Evolutionary conservation across 2,329 filamentous ascomycete species (phyloP).

Genomic region (Fonsecaea monophora): DNA sequence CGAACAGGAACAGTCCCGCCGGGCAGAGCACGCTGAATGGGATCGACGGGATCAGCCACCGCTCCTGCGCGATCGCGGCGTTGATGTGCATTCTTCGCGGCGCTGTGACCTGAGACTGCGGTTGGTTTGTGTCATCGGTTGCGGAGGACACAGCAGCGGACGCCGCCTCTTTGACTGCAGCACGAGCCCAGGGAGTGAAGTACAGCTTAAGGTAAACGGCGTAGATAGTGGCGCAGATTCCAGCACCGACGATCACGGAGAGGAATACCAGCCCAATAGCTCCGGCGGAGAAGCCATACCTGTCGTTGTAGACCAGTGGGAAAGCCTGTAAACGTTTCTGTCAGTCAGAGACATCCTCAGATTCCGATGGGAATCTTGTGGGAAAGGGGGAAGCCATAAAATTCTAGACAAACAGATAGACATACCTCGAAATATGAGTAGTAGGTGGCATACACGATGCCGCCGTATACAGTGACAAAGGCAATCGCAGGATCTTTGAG

Average conservation of each 20-base stretch:
- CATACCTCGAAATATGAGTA: constrained; percentile 19
- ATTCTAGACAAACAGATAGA: background rate
- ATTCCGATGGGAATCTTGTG: background rate
- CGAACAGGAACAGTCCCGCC: constrained; percentile 13
- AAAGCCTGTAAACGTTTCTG: background rate
- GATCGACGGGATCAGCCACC: constrained; percentile 12
- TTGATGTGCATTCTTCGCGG: constrained; percentile 7
- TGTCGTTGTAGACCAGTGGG: constrained; percentile 11
- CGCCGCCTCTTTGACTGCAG: background rate
- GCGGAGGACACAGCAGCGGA: background rate
- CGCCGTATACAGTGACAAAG: constrained; percentile 12
- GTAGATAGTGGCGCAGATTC: constrained; percentile 2
- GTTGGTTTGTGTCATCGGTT: background rate
- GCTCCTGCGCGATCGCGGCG: constrained; percentile 12
- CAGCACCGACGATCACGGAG: background rate
- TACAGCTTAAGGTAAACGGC: constrained; percentile 5
- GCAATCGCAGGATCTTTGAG: constrained; percentile 15
- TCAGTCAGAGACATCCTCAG: background rate
- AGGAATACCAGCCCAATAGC: constrained; percentile 16
- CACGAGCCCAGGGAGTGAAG: constrained; percentile 11
- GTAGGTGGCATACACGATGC: constrained; percentile 16
- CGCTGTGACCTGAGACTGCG: background rate
- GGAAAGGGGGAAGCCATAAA: background rate
- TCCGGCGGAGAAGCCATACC: constrained; percentile 9
- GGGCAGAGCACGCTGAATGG: constrained; percentile 6